Evolutionary conservation across 352 stramenopile genomes (phyloP).

Genomic region (Globisporangium mamillatum): DNA sequence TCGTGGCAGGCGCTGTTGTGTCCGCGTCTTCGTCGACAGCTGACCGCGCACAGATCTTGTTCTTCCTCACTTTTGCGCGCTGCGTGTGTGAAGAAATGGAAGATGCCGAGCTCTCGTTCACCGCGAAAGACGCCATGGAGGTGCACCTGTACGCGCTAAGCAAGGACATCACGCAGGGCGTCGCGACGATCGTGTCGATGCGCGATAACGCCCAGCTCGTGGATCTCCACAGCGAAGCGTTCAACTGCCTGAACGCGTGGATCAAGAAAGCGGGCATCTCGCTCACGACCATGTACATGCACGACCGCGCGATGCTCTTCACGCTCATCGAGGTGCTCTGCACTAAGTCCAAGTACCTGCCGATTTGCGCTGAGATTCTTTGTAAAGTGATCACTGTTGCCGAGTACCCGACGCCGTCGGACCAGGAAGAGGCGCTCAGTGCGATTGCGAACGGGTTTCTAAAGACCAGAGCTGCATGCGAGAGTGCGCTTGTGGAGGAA

Average conservation of each 20-base stretch:
- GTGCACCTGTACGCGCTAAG: slow-evolving; percentile 44
- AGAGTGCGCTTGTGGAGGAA: slow-evolving; percentile 43
- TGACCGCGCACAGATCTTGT: slow-evolving; percentile 32
- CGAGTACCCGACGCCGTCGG: slow-evolving; percentile 46
- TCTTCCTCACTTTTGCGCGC: slow-evolving; percentile 53
- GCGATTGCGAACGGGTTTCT: slow-evolving; percentile 44
- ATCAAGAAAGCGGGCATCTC: slow-evolving; percentile 55
- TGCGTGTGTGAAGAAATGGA: slow-evolving; percentile 71
- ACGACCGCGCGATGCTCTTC: slow-evolving; percentile 39
- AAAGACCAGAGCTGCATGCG: slow-evolving; percentile 40
- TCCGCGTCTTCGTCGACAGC: slow-evolving; percentile 14
- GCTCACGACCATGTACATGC: slow-evolving; percentile 39
- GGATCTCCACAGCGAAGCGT: slow-evolving; percentile 47
- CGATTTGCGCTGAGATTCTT: slow-evolving; percentile 49
- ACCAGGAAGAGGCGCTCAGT: slow-evolving; percentile 43
- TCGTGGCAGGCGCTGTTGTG: slow-evolving; percentile 26
- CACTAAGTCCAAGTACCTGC: slow-evolving; percentile 45
- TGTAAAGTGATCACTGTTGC: slow-evolving; percentile 54
- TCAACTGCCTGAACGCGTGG: slow-evolving; percentile 60
- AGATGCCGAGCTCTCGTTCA: slow-evolving; percentile 55
- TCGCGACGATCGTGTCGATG: slow-evolving; percentile 47
- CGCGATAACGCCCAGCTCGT: slow-evolving; percentile 26
- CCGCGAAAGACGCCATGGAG: slow-evolving; percentile 64
- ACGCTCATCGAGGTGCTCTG: slow-evolving; percentile 48
- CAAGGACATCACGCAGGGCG: slow-evolving; percentile 37